Percentiles rank a stretch among this genome's conserved stretches.
These are phyloP conservation scores for Alternaria ethzedia DNA, from an alignment of 2,329 filamentous ascomycete genomes.

Conservation along the genomic window DNA sequence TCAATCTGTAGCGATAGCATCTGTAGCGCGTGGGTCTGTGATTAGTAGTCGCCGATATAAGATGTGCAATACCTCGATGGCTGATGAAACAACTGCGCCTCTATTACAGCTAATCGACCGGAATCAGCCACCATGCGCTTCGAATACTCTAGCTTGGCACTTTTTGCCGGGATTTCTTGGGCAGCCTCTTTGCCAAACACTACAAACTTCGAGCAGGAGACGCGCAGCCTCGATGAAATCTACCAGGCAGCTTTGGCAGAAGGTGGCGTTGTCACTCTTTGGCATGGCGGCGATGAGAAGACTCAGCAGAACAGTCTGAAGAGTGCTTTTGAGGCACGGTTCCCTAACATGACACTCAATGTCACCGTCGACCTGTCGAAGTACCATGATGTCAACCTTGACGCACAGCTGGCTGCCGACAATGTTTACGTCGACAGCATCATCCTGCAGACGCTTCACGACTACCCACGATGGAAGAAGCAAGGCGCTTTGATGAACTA, in stretches of 20 bases:
- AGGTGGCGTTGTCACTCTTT: constrained; percentile 54
- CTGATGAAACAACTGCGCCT: neutral
- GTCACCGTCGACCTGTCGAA: constrained; percentile 63
- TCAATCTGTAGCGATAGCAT: neutral
- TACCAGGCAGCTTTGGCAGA: constrained; percentile 59
- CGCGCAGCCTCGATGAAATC: constrained; percentile 57
- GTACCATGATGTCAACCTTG: constrained; percentile 58
- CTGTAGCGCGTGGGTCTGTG: neutral
- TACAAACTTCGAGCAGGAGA: constrained; percentile 43
- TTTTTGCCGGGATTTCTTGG: neutral
- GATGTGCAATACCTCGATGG: neutral
- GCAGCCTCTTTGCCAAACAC: neutral
- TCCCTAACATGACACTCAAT: constrained; percentile 60
- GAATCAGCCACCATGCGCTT: constrained; percentile 1
- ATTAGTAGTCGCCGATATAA: neutral
- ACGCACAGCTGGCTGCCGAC: constrained; percentile 52
- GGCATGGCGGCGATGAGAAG: constrained; percentile 59
- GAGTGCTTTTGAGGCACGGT: constrained; percentile 54
- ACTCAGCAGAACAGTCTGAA: constrained; percentile 52
- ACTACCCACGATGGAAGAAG: constrained; percentile 60
- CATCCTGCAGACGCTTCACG: constrained; percentile 59
- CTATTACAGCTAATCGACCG: neutral
- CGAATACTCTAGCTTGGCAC: constrained; percentile 1
- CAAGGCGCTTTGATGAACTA: constrained; percentile 58
- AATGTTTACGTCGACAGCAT: constrained; percentile 52